These are phyloP conservation scores for Stemphylium beticola DNA, from an alignment of 2,329 filamentous ascomycete genomes.

Conservation along the genomic window DNA sequence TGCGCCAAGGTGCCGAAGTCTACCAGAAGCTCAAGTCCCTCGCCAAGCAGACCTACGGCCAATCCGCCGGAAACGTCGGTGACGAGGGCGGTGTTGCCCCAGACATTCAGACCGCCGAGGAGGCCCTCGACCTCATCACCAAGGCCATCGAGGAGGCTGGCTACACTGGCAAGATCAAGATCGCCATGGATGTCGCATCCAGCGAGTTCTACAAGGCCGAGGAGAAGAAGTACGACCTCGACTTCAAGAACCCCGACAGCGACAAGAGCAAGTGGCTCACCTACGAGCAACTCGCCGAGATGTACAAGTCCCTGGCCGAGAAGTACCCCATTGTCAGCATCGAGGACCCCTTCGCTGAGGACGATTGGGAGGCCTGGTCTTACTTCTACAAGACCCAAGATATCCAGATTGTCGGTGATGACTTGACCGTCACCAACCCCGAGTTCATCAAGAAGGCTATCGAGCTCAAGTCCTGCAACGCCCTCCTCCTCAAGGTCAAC, in stretches of 20 bases:
- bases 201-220: constrained; percentile 98
- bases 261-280: constrained; percentile 98
- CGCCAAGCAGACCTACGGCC: constrained; percentile 99
- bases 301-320: constrained; percentile 85
- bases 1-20: constrained; percentile 95
- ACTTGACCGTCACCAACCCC: constrained; percentile 99
- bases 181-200: constrained; percentile 98
- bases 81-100: constrained; percentile 99
- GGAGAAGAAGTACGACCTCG: constrained; percentile 98
- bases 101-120: constrained; percentile 95
- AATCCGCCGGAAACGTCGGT: constrained; percentile 97
- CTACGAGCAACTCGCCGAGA: constrained; percentile 92
- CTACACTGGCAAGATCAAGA: constrained; percentile 95
- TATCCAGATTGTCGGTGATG: constrained; percentile 98
- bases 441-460: constrained; percentile 99
- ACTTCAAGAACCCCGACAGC: constrained; percentile 99
- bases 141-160: constrained; percentile 93
- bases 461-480: constrained; percentile 98
- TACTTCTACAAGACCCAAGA: constrained; percentile 99
- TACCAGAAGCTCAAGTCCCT: constrained; percentile 97
- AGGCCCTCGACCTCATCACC: constrained; percentile 95
- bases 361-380: constrained; percentile 99
- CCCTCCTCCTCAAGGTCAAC: constrained; percentile 99
- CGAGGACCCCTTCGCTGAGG: constrained; percentile 98
- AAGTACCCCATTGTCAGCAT: constrained; percentile 99